Percentiles rank a stretch among this genome's conserved stretches.
These are phyloP conservation scores for Aspergillus unguis DNA, from an alignment of 2,329 filamentous ascomycete genomes.

Conservation along the genomic window DNA sequence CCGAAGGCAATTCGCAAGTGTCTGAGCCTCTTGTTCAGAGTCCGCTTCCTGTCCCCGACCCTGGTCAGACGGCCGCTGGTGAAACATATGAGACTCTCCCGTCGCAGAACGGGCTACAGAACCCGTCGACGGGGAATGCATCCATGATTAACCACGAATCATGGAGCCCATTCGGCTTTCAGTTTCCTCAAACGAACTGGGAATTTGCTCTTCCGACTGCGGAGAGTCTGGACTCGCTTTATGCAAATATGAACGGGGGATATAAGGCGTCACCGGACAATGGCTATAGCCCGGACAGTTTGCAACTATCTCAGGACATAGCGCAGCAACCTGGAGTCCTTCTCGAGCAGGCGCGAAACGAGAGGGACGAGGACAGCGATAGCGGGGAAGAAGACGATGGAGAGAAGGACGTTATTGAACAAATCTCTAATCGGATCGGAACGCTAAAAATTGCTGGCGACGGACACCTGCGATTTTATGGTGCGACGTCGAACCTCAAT, in stretches of 20 bases:
- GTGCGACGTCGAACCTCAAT: constrained; percentile 45
- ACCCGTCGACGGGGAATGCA: constrained; percentile 12
- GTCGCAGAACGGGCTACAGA: constrained; percentile 13
- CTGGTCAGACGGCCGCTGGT: constrained; percentile 10
- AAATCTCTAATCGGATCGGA: constrained; percentile 44
- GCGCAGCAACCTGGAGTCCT: constrained; percentile 24
- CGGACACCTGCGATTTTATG: constrained; percentile 45
- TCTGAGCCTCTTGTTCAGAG: constrained; percentile 8
- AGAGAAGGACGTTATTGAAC: constrained; percentile 41
- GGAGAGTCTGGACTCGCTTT: constrained; percentile 34
- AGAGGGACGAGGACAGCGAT: constrained; percentile 29
- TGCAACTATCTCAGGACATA: constrained; percentile 27
- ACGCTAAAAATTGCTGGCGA: constrained; percentile 44
- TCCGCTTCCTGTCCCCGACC: constrained; percentile 7
- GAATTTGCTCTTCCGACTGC: constrained; percentile 37
- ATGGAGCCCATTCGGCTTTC: constrained; percentile 23
- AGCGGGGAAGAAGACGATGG: constrained; percentile 38
- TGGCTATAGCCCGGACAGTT: constrained; percentile 25
- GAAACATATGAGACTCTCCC: constrained; percentile 9
- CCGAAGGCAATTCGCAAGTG: background rate
- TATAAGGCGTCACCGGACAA: constrained; percentile 20
- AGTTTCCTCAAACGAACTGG: constrained; percentile 29
- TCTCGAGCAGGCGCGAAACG: constrained; percentile 20
- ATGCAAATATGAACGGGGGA: constrained; percentile 29
- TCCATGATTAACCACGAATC: constrained; percentile 16